Percentiles rank a stretch among this genome's conserved stretches.
Conservation (phyloP, 2,329 filamentous ascomycete species). For the Aspergillus fumigatus region DNA sequence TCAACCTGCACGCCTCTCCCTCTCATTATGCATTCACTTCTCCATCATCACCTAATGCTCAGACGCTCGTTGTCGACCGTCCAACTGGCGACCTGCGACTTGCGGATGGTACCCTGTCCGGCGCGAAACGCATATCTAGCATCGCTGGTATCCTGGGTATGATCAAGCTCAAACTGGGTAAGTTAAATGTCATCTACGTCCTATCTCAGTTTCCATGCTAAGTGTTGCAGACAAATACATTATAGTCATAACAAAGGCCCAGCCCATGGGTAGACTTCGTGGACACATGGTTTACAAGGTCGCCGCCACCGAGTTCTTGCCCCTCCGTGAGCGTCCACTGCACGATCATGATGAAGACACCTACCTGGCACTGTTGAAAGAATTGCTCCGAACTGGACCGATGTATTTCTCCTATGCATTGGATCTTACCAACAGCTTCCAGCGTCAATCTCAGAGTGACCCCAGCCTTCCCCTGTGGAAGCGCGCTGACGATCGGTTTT, state of each 20-base stretch:
- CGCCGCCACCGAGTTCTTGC: constrained; percentile 83
- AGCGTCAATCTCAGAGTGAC: constrained; percentile 79
- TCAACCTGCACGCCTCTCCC: constrained; percentile 89
- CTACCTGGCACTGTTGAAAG: constrained; percentile 77
- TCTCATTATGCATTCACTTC: constrained; percentile 96
- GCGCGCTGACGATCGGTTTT: constrained; percentile 93
- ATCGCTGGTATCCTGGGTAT: constrained; percentile 93
- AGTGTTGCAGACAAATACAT: constrained; percentile 76
- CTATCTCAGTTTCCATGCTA: constrained; percentile 7
- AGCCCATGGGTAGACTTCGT: constrained; percentile 83
- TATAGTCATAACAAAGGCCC: constrained; percentile 90
- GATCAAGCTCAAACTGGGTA: constrained; percentile 88
- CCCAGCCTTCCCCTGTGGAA: constrained; percentile 75
- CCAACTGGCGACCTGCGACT: constrained; percentile 87
- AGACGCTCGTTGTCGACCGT: constrained; percentile 81
- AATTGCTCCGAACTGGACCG: constrained; percentile 73
- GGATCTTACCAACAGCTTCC: constrained; percentile 94
- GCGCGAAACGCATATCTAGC: constrained; percentile 82
- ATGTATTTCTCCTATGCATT: constrained; percentile 99
- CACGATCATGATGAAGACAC: constrained; percentile 92
- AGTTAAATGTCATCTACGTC: constrained; percentile 16
- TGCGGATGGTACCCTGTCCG: constrained; percentile 70
- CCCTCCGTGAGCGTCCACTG: constrained; percentile 84
- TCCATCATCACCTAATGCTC: constrained; percentile 84
- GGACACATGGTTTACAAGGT: constrained; percentile 97